These are phyloP conservation scores for Phytophthora ohioensis DNA, from an alignment of 352 stramenopile species.

Conservation along the genomic window DNA sequence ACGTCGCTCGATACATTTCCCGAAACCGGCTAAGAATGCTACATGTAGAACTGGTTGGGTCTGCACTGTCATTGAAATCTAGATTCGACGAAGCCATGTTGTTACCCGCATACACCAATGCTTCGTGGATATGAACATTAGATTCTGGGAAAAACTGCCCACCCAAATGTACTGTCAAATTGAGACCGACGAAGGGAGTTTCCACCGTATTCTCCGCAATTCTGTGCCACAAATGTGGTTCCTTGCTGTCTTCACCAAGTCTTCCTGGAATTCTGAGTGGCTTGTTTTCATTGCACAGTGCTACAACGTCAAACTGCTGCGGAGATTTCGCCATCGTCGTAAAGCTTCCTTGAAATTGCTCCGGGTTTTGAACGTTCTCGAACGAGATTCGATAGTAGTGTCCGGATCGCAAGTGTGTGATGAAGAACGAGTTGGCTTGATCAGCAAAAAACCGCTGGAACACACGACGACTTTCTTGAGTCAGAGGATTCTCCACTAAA, in stretches of 20 bases:
- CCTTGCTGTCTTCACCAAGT: conserved; percentile 6
- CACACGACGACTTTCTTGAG: conserved; percentile 44
- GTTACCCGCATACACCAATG: conserved; percentile 32
- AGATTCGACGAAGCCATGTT: neutral
- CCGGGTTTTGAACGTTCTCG: conserved; percentile 50
- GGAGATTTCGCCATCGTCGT: conserved; percentile 47
- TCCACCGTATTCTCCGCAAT: conserved; percentile 40
- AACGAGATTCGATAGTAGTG: conserved; percentile 70
- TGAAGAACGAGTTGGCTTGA: conserved; percentile 66
- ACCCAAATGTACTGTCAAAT: conserved; percentile 63
- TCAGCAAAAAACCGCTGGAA: conserved; percentile 63
- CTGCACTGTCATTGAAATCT: neutral
- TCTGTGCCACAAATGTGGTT: conserved; percentile 34
- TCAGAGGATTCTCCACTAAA: conserved; percentile 60
- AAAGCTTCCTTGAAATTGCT: conserved; percentile 56
- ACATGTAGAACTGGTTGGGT: neutral
- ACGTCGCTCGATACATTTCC: conserved; percentile 60
- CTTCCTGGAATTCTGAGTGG: neutral
- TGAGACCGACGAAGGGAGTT: conserved; percentile 49
- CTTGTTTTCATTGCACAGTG: conserved; percentile 42
- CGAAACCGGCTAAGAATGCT: conserved; percentile 50
- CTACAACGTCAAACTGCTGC: conserved; percentile 48
- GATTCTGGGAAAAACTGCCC: conserved; percentile 51
- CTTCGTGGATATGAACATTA: conserved; percentile 47
- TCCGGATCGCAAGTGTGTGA: conserved; percentile 64